Evolutionary conservation across 1,284 basidiomycete genomes (phyloP), one percentile per base, ranked within the genome.

Genomic region (Thelephora terrestris): DNA sequence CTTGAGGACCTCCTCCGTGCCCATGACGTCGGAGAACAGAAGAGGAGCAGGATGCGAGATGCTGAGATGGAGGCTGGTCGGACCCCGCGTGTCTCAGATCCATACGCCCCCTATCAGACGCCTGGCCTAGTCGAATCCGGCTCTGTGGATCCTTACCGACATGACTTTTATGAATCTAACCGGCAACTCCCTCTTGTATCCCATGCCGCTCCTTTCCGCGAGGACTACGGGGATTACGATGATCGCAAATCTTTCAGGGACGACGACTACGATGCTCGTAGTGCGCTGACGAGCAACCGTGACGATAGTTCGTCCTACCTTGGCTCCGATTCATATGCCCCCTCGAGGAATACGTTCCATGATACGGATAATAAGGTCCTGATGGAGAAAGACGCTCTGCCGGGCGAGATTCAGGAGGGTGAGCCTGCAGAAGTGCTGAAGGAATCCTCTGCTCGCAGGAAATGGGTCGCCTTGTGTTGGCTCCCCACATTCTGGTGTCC

Each of bases 301-400:
- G 89, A 90, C 51, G 89, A 93, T 48, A 76, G 81, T 0, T 72
- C 74, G 45, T 91, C 88, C 0, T 83, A 87, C 56, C 79, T 87
- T 50, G 90, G 88, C 5, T 89, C 88, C 2, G 91, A 93, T 58
- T 86, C 85, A 0, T 98, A 97, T 58, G 92, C 91, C 0, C 93
- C 92, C 0, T 93, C 90, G 0, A 74, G 91, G 18, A 95, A 96
- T 59, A 95, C 96, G 91, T 97, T 97, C 74, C 81, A 85, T 52
- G 82, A 79, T 52, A 72, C 81, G 6, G 83, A 87, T 56, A 83
- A 81, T 61, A 78, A 80, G 55, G 82, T 75, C n/a, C 62, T 84
- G 27, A 69, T 76, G 29, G 84, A 91, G 54, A 91, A 92, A 66
- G 89, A 91, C 55, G 76, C 81, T 5, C 67, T 92, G 1, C 78